Percentiles rank a stretch among this genome's conserved stretches.
phyloP scores from a whole-genome alignment of 176 grass and related monocot genomes.

The Eleusine indica region DNA sequence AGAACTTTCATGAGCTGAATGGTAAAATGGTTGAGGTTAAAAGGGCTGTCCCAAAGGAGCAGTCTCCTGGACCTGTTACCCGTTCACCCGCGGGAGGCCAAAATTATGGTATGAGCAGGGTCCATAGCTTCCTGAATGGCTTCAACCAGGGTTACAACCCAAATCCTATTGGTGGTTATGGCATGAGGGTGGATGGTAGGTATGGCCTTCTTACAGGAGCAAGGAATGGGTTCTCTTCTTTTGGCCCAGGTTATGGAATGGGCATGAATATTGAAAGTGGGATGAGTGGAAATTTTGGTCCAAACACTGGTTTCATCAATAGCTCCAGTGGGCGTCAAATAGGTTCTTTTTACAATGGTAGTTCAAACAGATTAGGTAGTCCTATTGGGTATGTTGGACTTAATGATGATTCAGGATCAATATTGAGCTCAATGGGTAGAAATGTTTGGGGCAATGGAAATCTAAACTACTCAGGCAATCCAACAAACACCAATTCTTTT shows the following conservation, averaged over 20 bases:
- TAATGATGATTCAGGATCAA: slow-evolving; percentile 69
- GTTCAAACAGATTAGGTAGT: slow-evolving; percentile 69
- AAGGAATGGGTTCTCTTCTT: slow-evolving; percentile 71
- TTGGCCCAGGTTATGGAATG: slow-evolving; percentile 73
- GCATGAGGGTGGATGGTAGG: slow-evolving; percentile 80
- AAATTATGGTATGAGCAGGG: slow-evolving; percentile 63
- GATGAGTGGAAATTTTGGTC: slow-evolving; percentile 58
- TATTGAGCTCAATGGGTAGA: slow-evolving; percentile 72
- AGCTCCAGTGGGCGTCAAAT: slow-evolving; percentile 68
- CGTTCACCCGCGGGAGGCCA: slow-evolving; percentile 70
- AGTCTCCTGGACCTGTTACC: slow-evolving; percentile 72
- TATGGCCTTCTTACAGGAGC: slow-evolving; percentile 67
- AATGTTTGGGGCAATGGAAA: slow-evolving; percentile 74
- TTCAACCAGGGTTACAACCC: slow-evolving; percentile 69
- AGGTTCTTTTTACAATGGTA: slow-evolving; percentile 64
- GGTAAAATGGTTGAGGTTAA: slow-evolving; percentile 99
- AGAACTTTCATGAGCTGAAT: slow-evolving; percentile 92
- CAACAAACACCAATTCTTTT: slow-evolving; percentile 65
- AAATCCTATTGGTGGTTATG: slow-evolving; percentile 70
- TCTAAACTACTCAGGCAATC: slow-evolving; percentile 59
- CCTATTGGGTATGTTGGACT: slow-evolving; percentile 58
- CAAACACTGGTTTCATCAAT: slow-evolving; percentile 56
- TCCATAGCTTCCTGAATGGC: slow-evolving; percentile 77
- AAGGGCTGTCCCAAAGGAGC: slow-evolving; percentile 91
- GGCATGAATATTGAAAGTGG: slow-evolving; percentile 69